Percentiles rank a stretch among this genome's conserved stretches.
These are phyloP conservation scores for Solanum rostratum DNA, from an alignment of 257 asterid genomes.

Conservation along the genomic window DNA sequence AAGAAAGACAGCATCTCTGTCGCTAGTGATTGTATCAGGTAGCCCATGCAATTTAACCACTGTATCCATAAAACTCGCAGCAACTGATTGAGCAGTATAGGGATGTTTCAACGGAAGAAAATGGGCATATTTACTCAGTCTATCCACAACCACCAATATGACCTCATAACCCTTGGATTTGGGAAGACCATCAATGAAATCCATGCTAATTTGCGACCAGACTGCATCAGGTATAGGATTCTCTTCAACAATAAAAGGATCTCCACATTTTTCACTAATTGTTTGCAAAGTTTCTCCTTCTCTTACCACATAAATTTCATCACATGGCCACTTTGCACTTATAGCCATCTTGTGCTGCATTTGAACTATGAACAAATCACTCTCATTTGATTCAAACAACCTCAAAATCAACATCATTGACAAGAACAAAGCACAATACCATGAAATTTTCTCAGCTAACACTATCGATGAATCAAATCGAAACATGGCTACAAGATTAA, in stretches of 20 bases:
- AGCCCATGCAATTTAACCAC: no score
- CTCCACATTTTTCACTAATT: conserved; percentile 69
- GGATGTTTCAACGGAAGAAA: no score
- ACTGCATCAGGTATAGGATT: no score
- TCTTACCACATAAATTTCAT: conserved; percentile 61
- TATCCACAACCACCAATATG: no score
- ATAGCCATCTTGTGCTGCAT: background rate
- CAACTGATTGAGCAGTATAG: no score
- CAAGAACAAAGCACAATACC: conserved; percentile 27
- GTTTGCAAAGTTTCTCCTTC: conserved; percentile 82
- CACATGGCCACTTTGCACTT: conserved; percentile 25
- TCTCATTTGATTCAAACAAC: conserved; percentile 26
- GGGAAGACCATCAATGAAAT: no score
- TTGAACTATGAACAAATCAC: conserved; percentile 5
- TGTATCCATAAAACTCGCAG: no score
- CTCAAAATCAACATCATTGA: conserved; percentile 25
- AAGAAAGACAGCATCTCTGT: no score
- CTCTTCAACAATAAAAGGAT: conserved; percentile 79
- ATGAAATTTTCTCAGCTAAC: conserved; percentile 23
- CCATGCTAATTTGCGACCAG: no score
- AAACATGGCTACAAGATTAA: conserved; percentile 14
- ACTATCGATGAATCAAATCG: conserved; percentile 14
- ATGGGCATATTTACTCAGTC: no score
- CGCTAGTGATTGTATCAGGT: no score
- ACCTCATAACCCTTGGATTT: no score